Conservation (phyloP, 495 filamentous ascomycete genomes). For the Cercophora newfieldiana region DNA sequence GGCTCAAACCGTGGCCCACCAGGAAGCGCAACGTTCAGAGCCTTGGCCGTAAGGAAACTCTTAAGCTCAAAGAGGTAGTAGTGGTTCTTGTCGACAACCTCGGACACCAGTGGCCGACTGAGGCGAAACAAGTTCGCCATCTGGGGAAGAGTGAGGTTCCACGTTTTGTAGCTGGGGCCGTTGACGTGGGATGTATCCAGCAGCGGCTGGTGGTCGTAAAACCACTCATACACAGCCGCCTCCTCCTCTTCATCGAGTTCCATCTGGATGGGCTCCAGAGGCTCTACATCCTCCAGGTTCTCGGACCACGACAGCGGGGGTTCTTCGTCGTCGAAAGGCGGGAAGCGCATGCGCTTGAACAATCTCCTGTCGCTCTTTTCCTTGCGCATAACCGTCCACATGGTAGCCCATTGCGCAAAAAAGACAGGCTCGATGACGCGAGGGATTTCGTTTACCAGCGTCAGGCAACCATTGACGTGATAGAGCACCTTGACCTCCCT, state of each 20-base stretch:
- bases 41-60: slow-evolving; percentile 95
- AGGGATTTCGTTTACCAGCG: slow-evolving; percentile 94
- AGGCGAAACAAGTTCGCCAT: slow-evolving; percentile 95
- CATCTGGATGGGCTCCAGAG: slow-evolving; percentile 97
- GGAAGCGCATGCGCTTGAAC: slow-evolving; percentile 99
- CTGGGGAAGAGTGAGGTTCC: slow-evolving; percentile 92
- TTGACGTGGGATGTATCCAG: slow-evolving; percentile 93
- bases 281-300: slow-evolving; percentile 98
- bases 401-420: slow-evolving; percentile 98
- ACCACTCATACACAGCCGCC: slow-evolving; percentile 87
- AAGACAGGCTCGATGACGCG: slow-evolving; percentile 98
- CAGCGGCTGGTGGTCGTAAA: slow-evolving; percentile 93
- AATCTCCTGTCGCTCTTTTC: slow-evolving; percentile 96
- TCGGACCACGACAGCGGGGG: slow-evolving; percentile 97
- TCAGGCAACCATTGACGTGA: slow-evolving; percentile 97
- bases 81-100: slow-evolving; percentile 94
- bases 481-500: slow-evolving; percentile 97
- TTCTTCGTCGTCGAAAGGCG: slow-evolving; percentile 98
- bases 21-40: slow-evolving; percentile 93
- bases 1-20: slow-evolving; percentile 97
- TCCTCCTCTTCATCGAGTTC: slow-evolving; percentile 98
- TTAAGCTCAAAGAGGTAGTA: slow-evolving; percentile 97
- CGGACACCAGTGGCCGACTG: slow-evolving; percentile 86
- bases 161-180: slow-evolving; percentile 93
- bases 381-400: slow-evolving; percentile 98